Base-by-base conservation (phyloP, 208 protist genomes). In the Wallacemonas sp. region DNA sequence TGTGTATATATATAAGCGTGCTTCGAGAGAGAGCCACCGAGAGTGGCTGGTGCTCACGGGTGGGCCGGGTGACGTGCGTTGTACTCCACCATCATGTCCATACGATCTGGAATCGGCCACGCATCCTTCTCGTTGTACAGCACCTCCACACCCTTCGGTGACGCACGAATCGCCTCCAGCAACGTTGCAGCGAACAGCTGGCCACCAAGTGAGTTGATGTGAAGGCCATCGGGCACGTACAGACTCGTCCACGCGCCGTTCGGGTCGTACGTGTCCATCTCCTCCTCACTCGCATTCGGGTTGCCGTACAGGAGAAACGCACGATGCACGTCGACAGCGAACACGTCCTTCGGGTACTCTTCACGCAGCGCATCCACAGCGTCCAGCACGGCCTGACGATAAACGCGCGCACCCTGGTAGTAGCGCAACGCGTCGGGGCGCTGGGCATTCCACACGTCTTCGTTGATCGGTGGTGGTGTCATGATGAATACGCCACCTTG, bases 401-500 rank as follows among this genome's bases (percentile, higher is more conserved):
- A 83, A 2, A 23, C 9, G 0, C 74, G 71, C 5, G 68, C 30
- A 14, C 41, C 68, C 6, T 58, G 44, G 60, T 75, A 60, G 12
- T 38, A 49, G 24, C 65, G 68, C 32, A 58, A 34, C 8, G 3
- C 26, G 34, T 60, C 34, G 3, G n/a, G 19, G 21, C 34, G 16
- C n/a, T 43, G 0, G 1, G 21, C 39, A 33, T 69, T 66, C 57
- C 74, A 74, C 29, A 34, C 34, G 32, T 76, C 30, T 33, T 72
- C 75, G 23, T 83, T 29, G 2, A 84, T 24, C 6, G 76, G 78
- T 24, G 82, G 78, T 24, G 76, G 73, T 1, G 76, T 81, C 16
- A 83, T 34, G 14, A 85, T 66, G 57, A 83, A 82, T 2, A 89
- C 61, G 38, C 83, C 74, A 19, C 72, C 76, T 19, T 78, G 46